Conservation (phyloP, 208 protist genomes). For the Leishmania amazonensis region DNA sequence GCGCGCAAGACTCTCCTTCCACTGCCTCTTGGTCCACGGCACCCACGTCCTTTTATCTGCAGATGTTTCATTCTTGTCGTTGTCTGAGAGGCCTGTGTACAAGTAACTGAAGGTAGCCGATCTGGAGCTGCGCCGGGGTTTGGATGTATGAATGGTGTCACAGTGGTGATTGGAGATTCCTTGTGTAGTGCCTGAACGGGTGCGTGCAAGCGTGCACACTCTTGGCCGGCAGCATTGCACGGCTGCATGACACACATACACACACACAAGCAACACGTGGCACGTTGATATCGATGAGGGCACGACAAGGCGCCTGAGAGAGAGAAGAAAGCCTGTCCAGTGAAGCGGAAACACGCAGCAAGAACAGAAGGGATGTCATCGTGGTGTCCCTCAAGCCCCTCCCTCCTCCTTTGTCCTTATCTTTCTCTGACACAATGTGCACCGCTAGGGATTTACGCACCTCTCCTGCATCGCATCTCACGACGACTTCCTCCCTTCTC, state of each 20-base stretch:
- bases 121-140: not conserved
- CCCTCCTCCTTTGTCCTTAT: not conserved
- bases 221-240: not conserved
- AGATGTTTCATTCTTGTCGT: not conserved
- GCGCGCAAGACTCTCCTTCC: not conserved
- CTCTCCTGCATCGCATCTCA: not conserved
- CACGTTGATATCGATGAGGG: not conserved
- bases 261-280: not conserved
- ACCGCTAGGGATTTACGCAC: not conserved
- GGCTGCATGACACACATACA: not conserved
- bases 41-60: not conserved
- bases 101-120: not conserved
- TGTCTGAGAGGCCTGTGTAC: not conserved
- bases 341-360: too few species aligned
- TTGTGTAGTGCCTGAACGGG: not conserved
- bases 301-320: not conserved
- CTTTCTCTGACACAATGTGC: not conserved
- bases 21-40: not conserved
- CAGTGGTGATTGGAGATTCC: not conserved
- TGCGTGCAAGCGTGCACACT: not conserved
- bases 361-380: not conserved
- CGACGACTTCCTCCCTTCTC: not conserved
- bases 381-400: not conserved
- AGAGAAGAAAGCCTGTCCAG: not conserved
- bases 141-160: not conserved